Evolutionary conservation across 2,329 filamentous ascomycete species (phyloP), one percentile per base, ranked within the genome.

Genomic region (Aspergillus candidus): DNA sequence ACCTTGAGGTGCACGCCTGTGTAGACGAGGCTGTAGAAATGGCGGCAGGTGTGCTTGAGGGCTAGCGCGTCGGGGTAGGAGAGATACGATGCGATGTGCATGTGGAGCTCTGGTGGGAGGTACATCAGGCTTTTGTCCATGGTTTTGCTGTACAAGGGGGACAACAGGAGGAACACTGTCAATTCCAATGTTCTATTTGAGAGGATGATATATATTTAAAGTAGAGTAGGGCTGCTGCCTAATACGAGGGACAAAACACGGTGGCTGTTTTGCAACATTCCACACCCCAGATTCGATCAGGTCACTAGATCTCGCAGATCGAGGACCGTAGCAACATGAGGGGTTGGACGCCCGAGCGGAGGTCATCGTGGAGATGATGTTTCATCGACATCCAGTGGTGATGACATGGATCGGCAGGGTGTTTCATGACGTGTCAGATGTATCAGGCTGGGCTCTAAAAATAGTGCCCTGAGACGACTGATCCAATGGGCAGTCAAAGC

Each of bases 61-160:
- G 82, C 83, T 1, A 87, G 72, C 0, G 84, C 83, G 49, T 88
- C 83, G 0, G 84, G 84, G 49, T 87, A 87, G 29, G 75, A 75
- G 46, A 87, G 77, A 42, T 78, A 69, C 10, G 71, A 60, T 29
- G 77, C 70, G 43, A 87, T 81, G 39, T 79, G 72, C 1, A 83
- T 60, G 52, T 86, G 83, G n/a, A 87, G 71, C 55, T 88, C 84
- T 1, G 79, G 71, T 2, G 84, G 84, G 2, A 87, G 68, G 12
- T 66, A 62, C 59, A 73, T 69, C 30, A 83, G 57, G n/a, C 56
- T 58, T 11, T 47, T 34, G 11, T 43, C 35, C 47, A 44, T 44
- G 35, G 30, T 37, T 27, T 35, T 34, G 3, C 7, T 13, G 4
- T 13, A 22, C 14, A 15, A 32, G n/a, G 14, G 12, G n/a, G 12